These are phyloP conservation scores for Globisporangium perplexum DNA, from an alignment of 352 stramenopile genomes.

Conservation along the genomic window DNA sequence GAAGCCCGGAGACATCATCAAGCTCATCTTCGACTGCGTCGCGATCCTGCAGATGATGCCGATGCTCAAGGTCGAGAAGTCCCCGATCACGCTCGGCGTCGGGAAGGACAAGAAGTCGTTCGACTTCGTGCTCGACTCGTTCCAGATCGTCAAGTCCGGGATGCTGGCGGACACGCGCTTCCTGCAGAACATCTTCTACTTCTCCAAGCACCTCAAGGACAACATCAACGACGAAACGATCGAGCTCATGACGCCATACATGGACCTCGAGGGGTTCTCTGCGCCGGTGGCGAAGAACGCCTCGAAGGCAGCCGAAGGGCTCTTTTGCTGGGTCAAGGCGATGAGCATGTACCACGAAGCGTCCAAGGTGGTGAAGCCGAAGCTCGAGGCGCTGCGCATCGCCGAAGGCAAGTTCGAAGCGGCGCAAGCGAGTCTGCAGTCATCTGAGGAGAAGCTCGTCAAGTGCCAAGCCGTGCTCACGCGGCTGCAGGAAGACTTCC, in stretches of 20 bases:
- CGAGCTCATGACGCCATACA: conserved; percentile 89
- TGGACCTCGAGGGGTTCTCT: conserved; percentile 83
- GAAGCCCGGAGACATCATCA: conserved; percentile 90
- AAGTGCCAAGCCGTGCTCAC: conserved; percentile 62
- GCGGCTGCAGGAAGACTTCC: conserved; percentile 80
- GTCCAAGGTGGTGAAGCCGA: conserved; percentile 92
- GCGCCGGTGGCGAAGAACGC: conserved; percentile 80
- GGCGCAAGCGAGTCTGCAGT: conserved; percentile 64
- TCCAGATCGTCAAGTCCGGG: conserved; percentile 71
- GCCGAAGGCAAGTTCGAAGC: conserved; percentile 84
- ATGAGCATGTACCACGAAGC: conserved; percentile 92
- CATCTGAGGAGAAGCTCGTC: conserved; percentile 64
- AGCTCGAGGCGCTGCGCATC: conserved; percentile 88
- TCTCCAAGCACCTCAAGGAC: conserved; percentile 89
- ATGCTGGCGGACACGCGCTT: conserved; percentile 89
- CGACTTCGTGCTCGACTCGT: conserved; percentile 84
- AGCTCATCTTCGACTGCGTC: conserved; percentile 91
- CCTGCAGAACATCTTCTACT: conserved; percentile 87
- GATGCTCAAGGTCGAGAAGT: conserved; percentile 64
- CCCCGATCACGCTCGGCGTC: conserved; percentile 54
- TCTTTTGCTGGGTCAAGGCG: conserved; percentile 88
- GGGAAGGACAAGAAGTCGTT: conserved; percentile 87
- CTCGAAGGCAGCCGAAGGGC: conserved; percentile 85
- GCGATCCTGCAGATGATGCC: conserved; percentile 84
- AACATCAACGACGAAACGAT: conserved; percentile 92